phyloP scores from a whole-genome alignment of 1,284 basidiomycete genomes.

The Melampsora larici-populina region DNA sequence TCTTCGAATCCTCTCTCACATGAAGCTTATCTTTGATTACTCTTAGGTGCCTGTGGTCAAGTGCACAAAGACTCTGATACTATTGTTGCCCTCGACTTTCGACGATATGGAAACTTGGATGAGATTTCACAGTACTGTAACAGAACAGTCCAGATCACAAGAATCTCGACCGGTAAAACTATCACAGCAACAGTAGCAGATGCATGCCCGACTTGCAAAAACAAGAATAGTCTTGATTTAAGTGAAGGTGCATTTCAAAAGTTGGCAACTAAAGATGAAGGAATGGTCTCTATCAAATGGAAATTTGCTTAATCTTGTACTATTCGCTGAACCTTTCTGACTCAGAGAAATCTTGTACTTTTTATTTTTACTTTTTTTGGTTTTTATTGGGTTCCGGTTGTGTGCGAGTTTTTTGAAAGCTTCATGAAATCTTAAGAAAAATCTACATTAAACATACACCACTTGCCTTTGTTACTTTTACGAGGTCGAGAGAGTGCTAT shows the following conservation, averaged over 20 bases:
- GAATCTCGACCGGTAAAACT: not conserved
- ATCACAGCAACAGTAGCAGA: conserved; percentile 41
- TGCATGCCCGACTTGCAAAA: conserved; percentile 44
- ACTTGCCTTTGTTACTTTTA: no score
- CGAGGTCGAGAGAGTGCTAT: no score
- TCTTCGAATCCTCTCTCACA: not conserved
- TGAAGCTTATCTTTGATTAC: not conserved
- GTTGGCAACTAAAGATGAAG: not conserved
- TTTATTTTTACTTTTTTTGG: no score
- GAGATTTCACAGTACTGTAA: conserved; percentile 18
- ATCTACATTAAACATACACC: no score
- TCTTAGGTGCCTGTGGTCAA: conserved; percentile 28
- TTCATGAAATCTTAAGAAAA: no score
- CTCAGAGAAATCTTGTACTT: no score
- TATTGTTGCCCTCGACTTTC: conserved; percentile 32
- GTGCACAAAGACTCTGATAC: conserved; percentile 32
- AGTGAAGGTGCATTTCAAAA: conserved; percentile 42
- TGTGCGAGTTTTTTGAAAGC: no score
- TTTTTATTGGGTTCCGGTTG: no score
- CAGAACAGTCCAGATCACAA: conserved; percentile 27
- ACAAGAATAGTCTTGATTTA: conserved; percentile 41
- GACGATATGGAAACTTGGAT: conserved; percentile 20
- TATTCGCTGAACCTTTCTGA: not conserved
- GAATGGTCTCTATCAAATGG: conserved; percentile 32
- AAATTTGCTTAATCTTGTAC: conserved; percentile 9